Conservation (phyloP, 371 early-diverging fungal species). For the Mortierella sp. region DNA sequence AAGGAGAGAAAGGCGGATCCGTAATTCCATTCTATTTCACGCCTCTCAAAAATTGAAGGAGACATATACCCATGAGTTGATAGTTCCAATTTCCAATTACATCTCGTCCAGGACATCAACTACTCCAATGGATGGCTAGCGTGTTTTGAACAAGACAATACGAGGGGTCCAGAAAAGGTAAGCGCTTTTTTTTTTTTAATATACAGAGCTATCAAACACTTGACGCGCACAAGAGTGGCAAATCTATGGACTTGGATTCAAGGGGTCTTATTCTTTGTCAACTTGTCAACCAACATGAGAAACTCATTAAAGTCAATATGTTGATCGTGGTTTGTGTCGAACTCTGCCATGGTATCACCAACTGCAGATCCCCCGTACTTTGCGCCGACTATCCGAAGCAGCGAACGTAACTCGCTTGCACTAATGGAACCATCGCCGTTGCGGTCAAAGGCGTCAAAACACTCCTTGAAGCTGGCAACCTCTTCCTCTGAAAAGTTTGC, state of each 20-base stretch:
- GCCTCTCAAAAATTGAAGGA: not conserved
- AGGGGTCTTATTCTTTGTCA: conserved; percentile 31
- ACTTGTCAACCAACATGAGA: conserved; percentile 17
- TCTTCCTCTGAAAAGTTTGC: conserved; percentile 17
- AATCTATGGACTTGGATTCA: not conserved
- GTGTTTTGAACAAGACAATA: too few species aligned
- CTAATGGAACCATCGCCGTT: conserved; percentile 68
- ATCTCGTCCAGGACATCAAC: too few species aligned
- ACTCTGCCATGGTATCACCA: conserved; percentile 17
- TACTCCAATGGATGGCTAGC: too few species aligned
- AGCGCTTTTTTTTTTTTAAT: too few species aligned
- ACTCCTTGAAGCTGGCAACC: conserved; percentile 58
- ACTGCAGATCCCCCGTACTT: conserved; percentile 11
- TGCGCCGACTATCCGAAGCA: conserved; percentile 33
- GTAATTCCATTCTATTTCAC: not conserved
- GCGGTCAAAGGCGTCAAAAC: conserved; percentile 70
- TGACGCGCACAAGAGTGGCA: not conserved
- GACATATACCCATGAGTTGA: too few species aligned
- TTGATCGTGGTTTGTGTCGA: conserved; percentile 38
- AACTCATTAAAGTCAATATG: conserved; percentile 52
- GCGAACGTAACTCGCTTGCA: conserved; percentile 60
- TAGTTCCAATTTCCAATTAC: too few species aligned
- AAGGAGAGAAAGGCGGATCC: conserved; percentile 9
- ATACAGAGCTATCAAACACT: too few species aligned
- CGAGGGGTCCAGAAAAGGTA: too few species aligned